Evolutionary conservation across 1,284 basidiomycete genomes (phyloP).

Genomic region (Psilocybe mexicana): DNA sequence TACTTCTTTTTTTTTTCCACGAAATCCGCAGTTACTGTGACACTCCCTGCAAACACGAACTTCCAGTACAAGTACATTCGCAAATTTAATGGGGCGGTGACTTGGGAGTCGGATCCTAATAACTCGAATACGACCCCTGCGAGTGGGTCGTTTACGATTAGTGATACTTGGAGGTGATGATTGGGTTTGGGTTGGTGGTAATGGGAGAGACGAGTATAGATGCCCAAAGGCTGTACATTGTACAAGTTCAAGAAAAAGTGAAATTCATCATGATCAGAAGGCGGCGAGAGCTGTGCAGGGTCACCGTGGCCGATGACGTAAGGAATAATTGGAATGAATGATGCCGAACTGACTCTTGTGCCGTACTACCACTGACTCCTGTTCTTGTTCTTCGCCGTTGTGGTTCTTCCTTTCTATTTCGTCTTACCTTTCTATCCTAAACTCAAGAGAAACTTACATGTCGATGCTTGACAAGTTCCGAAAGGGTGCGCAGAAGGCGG

Average conservation of each 20-base stretch:
- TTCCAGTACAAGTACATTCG: slow-evolving; percentile 58
- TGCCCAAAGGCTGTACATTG: no score
- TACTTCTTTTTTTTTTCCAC: no score
- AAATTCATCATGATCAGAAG: neutral
- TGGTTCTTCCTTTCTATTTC: neutral
- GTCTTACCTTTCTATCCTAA: neutral
- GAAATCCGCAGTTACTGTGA: slow-evolving; percentile 32
- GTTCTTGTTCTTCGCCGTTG: neutral
- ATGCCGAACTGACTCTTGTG: neutral
- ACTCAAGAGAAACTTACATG: slow-evolving; percentile 25
- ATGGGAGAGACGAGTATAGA: neutral
- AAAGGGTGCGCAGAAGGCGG: slow-evolving; percentile 78
- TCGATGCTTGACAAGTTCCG: slow-evolving; percentile 80
- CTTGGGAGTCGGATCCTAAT: slow-evolving; percentile 68
- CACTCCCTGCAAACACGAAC: slow-evolving; percentile 35
- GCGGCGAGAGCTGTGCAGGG: neutral
- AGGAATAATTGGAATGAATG: neutral
- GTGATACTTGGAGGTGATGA: slow-evolving; percentile 43
- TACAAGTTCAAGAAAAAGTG: neutral
- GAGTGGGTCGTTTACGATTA: slow-evolving; percentile 37
- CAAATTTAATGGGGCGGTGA: slow-evolving; percentile 54
- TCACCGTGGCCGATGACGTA: neutral
- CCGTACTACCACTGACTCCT: neutral
- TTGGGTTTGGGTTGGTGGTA: slow-evolving; percentile 2
- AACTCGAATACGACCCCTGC: slow-evolving; percentile 43